A percentile compares a stretch with the other conserved stretches of the same genome.
phyloP scores from a whole-genome alignment of 306 rosid genomes.

The Macrotyloma uniflorum region DNA sequence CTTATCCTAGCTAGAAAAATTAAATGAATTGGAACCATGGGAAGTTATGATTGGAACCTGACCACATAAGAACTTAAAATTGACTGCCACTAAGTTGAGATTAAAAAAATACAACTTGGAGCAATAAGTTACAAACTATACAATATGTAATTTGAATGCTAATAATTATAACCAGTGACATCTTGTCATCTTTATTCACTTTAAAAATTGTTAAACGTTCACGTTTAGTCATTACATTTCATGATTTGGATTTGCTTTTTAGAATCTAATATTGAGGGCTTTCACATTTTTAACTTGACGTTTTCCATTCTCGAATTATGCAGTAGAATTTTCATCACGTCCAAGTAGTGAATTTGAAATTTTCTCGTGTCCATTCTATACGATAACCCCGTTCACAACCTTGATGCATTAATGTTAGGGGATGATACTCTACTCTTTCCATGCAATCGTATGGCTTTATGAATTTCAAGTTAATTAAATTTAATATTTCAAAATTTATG shows the following conservation, averaged over 20 bases:
- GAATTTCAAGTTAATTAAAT: background rate
- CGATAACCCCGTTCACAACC: background rate
- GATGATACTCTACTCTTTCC: background rate
- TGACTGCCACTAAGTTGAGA: slow-evolving; percentile 17
- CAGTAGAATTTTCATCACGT: background rate
- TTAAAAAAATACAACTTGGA: background rate
- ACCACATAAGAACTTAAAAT: background rate
- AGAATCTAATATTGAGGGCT: too few relatives aligned
- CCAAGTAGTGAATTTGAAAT: background rate
- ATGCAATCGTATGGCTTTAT: background rate
- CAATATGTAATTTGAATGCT: background rate
- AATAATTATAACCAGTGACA: background rate
- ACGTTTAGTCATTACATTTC: too few relatives aligned
- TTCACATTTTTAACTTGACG: too few relatives aligned
- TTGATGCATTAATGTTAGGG: background rate
- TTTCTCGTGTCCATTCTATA: background rate
- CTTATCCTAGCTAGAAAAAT: background rate
- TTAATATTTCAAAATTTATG: background rate
- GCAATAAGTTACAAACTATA: background rate
- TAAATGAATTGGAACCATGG: background rate
- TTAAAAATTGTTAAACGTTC: background rate
- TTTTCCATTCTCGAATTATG: too few relatives aligned
- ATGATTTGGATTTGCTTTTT: too few relatives aligned
- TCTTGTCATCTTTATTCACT: background rate
- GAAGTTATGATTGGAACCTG: slow-evolving; percentile 19